Percentiles rank a stretch among this genome's conserved stretches.
Conservation (phyloP, 2,329 filamentous ascomycete species). For the Cercospora sesami region DNA sequence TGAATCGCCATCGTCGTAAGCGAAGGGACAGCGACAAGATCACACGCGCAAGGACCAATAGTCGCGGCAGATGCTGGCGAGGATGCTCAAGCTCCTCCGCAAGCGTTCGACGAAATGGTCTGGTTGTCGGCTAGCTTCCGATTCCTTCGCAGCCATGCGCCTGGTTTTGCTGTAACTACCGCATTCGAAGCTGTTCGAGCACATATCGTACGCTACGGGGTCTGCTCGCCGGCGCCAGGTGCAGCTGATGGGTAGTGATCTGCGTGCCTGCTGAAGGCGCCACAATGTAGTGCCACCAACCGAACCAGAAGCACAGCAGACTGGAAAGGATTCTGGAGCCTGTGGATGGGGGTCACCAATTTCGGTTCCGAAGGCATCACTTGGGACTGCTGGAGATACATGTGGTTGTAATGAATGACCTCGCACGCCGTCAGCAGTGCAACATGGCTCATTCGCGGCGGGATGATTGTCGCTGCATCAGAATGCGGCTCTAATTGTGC, state of each 20-base stretch:
- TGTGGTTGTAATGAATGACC: constrained; percentile 8
- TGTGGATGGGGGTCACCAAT: neutral
- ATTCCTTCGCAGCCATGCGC: neutral
- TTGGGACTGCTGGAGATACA: neutral
- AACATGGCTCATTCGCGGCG: neutral
- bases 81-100: neutral
- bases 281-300: constrained; percentile 2
- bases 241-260: neutral
- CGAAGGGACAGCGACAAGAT: neutral
- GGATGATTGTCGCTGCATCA: neutral
- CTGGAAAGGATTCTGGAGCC: neutral
- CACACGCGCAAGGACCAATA: neutral
- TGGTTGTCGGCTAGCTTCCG: neutral
- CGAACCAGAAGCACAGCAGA: neutral
- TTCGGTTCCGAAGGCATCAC: constrained; percentile 5
- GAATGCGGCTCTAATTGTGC: constrained; percentile 2
- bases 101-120: neutral
- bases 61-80: neutral
- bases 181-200: neutral
- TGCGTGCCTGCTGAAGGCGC: neutral
- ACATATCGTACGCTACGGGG: neutral
- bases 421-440: neutral
- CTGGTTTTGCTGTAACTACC: neutral
- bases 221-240: neutral
- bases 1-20: constrained; percentile 1